A percentile compares a stretch with the other conserved stretches of the same genome.
These are phyloP conservation scores for Dillenia turbinata DNA, from an alignment of 164 flowering plant genomes.

Conservation along the genomic window DNA sequence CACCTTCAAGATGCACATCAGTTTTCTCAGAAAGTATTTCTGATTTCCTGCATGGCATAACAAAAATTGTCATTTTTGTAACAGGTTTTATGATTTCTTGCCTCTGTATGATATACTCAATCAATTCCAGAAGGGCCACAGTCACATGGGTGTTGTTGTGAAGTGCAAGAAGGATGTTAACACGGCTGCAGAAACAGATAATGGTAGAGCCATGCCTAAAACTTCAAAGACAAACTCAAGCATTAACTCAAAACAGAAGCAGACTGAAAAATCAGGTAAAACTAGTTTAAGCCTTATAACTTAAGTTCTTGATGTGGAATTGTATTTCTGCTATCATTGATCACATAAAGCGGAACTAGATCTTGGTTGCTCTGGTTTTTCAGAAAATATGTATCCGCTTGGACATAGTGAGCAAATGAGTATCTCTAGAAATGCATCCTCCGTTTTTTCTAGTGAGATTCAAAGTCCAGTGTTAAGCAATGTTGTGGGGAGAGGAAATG, in stretches of 20 bases:
- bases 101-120: conserved; percentile 64
- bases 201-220: conserved; percentile 5
- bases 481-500: conserved; percentile 5
- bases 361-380: background rate
- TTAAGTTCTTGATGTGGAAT: too few relatives aligned
- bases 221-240: background rate
- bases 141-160: conserved; percentile 72
- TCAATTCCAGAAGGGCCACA: conserved; percentile 62
- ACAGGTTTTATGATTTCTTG: conserved; percentile 42
- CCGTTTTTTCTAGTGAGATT: conserved; percentile 6
- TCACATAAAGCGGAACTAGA: too few relatives aligned
- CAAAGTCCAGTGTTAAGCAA: conserved; percentile 6
- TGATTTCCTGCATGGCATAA: too few relatives aligned
- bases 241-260: background rate
- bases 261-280: conserved; percentile 12
- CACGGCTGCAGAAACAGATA: conserved; percentile 4
- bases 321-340: too few relatives aligned
- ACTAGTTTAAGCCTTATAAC: background rate
- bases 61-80: conserved; percentile 2
- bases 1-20: too few relatives aligned
- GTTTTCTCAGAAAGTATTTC: too few relatives aligned
- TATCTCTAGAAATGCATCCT: conserved; percentile 6
- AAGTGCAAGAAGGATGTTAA: conserved; percentile 22
- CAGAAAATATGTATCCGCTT: conserved; percentile 7
- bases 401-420: conserved; percentile 6